Evolutionary conservation across 768 basidiomycete genomes (phyloP), one percentile per base, ranked within the genome.

Genomic region (Termitomyces sp.): DNA sequence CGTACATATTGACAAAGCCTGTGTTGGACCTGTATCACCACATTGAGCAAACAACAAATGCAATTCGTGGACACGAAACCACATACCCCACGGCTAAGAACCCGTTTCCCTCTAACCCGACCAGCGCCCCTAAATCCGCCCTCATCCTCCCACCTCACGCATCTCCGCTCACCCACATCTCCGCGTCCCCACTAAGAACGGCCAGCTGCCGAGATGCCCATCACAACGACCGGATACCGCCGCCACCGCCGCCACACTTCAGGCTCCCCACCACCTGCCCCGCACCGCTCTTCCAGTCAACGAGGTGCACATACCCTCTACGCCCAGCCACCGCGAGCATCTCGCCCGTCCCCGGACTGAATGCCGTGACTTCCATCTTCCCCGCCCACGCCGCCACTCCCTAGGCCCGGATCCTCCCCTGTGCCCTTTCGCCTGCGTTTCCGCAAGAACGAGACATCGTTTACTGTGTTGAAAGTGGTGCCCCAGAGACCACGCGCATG

Each of bases 1-100:
- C 83, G 68, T 98, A 99, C 16, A 98, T 75, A 66, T 97, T 98
- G 59, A 98, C 92, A 53, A 95, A 83, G 46, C 97, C 97, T 12
- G 89, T 91, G 47, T 85, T 88, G 17, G 95, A 92, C 3, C 96
- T 97, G 62, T 25, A 19, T 19, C n/a, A 38, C 14, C 49, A 49
- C 4, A 38, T 27, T 27, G 40, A 44, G 31, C 21, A 44, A 38
- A 48, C 7, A 17, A 50, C 45, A n/a, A 44, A 16, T 32, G 17
- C 0, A 57, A 56, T n/a, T 21, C 32, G 37, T 34, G 29, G 58
- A 10, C 29, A 54, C 4, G n/a, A 47, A 40, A 21, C 31, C 8
- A 77, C 88, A 63, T 62, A 92, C 91, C 92, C 92, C 12, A 91
- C 75, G 16, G 89, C 87, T 34, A 88, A 73, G 81, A 85, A 66